Base-by-base conservation (phyloP, 1,284 basidiomycete species). In the Cystobasidium sp. region DNA sequence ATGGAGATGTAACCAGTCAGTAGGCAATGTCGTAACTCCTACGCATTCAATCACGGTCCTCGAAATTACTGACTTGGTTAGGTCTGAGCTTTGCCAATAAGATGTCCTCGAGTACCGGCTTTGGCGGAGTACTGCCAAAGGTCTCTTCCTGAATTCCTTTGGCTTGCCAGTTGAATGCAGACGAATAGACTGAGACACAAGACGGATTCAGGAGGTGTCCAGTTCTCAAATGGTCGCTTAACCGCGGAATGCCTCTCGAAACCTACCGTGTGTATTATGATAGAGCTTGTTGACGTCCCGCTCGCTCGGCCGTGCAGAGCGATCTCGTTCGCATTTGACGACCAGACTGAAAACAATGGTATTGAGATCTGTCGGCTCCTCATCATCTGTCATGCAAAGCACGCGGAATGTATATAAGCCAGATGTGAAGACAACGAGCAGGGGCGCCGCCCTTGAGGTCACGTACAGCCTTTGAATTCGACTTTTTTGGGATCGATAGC, bases 71-170 rank as follows among this genome's bases (percentile, higher is more conserved):
- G 59, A 82, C 83, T 80, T 86, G 86, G 5, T 95, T 96, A 0
- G 96, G 96, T 55, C 94, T 85, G 61, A 99, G 84, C 83, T 99
- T 99, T n/a, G 91, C 91, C 41, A 99, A 86, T 24, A 99, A 89
- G 78, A 98, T 96, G 80, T 96, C 89, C 22, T 86, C 86, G 78
- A 94, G 90, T 6, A 91, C 91, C 0, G 93, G 88, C 6, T 84
- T 85, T 0, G 94, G 93, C 0, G 86, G 84, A 6, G 84, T 78
- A 81, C 63, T 82, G 1, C 82, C 83, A 73, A 84, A 85, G 74
- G 83, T 83, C 18, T 81, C 81, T 41, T 78, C 85, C 81, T 99
- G 97, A 77, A 91, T 90, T n/a, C 96, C 97, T 62, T 91, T 89
- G 0, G 95, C 89, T 20, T 87, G 84, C 92, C 94, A 99, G 55